These are phyloP conservation scores for Septoria petroselini DNA, from an alignment of 2,329 filamentous ascomycete species.

Conservation along the genomic window DNA sequence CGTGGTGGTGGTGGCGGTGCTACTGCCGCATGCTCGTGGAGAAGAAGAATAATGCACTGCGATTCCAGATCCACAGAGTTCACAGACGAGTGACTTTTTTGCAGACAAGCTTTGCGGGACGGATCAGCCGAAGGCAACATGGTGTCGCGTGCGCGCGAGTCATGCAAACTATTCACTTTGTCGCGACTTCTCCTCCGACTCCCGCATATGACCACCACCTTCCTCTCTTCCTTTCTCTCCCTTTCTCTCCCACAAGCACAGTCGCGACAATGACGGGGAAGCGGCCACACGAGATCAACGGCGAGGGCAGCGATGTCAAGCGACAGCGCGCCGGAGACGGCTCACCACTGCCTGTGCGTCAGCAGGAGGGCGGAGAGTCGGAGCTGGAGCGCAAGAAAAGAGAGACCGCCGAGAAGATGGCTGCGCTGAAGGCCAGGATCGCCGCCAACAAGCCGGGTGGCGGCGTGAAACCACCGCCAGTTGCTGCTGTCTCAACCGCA, in stretches of 20 bases:
- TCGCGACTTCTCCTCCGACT: slow-evolving; percentile 4
- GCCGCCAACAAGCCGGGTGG: slow-evolving; percentile 29
- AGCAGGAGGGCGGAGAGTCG: slow-evolving; percentile 20
- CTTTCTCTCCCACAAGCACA: background rate
- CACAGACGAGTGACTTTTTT: slow-evolving; percentile 1
- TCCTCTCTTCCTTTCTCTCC: too few species aligned
- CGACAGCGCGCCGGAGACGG: slow-evolving; percentile 41
- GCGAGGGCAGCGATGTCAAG: slow-evolving; percentile 42
- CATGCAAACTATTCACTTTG: background rate
- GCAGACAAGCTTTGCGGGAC: too few species aligned
- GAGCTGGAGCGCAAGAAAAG: slow-evolving; percentile 37
- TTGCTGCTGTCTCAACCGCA: slow-evolving; percentile 18
- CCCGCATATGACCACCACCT: slow-evolving; percentile 2
- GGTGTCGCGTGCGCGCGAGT: background rate
- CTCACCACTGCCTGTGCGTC: slow-evolving; percentile 35
- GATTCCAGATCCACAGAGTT: too few species aligned
- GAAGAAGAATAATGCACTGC: too few species aligned
- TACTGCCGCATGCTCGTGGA: too few species aligned
- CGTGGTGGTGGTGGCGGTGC: slow-evolving; percentile 5
- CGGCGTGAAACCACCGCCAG: slow-evolving; percentile 13
- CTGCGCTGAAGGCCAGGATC: slow-evolving; percentile 38
- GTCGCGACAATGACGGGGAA: slow-evolving; percentile 39
- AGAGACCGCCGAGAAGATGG: slow-evolving; percentile 36
- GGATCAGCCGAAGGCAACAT: too few species aligned
- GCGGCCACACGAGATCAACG: slow-evolving; percentile 41